Evolutionary conservation across 306 rosid species (phyloP).

Genomic region (Fagus crenata): DNA sequence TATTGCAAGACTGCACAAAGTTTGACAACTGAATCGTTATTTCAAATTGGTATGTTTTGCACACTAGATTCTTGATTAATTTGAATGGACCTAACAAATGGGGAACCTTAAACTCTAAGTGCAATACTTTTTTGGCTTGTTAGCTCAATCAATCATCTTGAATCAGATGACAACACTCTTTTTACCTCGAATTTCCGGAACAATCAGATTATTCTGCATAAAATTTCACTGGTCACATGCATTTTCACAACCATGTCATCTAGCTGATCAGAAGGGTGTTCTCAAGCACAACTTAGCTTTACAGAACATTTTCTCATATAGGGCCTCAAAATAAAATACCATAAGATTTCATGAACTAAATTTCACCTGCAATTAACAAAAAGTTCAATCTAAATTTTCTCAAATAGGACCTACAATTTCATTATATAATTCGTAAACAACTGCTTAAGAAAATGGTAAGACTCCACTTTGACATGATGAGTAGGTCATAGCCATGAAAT

Average conservation of each 20-base stretch:
- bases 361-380: no score
- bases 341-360: background rate
- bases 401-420: background rate
- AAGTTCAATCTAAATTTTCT: no score
- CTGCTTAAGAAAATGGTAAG: background rate
- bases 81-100: no score
- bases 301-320: background rate
- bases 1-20: no score
- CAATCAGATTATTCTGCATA: background rate
- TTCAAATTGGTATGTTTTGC: no score
- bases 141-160: no score
- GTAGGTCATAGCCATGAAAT: background rate
- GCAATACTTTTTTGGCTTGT: no score
- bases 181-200: no score
- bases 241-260: background rate
- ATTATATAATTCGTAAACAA: background rate
- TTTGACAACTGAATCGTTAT: no score
- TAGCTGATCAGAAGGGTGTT: background rate
- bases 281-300: background rate
- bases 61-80: no score
- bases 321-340: background rate
- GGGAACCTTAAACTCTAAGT: no score
- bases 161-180: no score
- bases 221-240: background rate
- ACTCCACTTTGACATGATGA: conserved; percentile 3